Evolutionary conservation across 106 monocot species (phyloP).

Genomic region (Dactylorhiza incarnata): DNA sequence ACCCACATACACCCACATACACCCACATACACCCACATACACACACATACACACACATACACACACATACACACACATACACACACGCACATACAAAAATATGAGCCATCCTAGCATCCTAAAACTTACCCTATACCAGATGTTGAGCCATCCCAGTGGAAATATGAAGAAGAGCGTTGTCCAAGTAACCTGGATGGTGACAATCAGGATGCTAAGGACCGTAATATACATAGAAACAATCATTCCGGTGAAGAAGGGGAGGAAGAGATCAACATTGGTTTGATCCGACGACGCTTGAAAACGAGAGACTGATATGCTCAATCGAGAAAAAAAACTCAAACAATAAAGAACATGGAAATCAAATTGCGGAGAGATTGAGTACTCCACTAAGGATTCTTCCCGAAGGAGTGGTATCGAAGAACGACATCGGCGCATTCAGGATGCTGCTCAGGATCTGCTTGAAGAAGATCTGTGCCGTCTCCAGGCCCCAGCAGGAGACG

Average conservation of each 20-base stretch:
- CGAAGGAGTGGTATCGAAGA: constrained; percentile 56
- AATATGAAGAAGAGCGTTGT: constrained; percentile 45
- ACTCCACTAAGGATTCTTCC: constrained; percentile 59
- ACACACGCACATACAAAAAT: too few relatives aligned
- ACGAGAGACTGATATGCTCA: neutral
- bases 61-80: too few relatives aligned
- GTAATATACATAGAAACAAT: constrained; percentile 45
- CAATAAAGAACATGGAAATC: neutral
- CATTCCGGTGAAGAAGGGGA: constrained; percentile 54
- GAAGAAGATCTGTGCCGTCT: constrained; percentile 45
- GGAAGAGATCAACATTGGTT: constrained; percentile 54
- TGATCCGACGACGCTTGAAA: constrained; percentile 81
- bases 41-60: too few relatives aligned
- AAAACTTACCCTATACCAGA: constrained; percentile 58
- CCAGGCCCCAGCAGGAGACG: constrained; percentile 19
- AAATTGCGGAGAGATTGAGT: neutral
- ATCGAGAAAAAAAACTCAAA: neutral
- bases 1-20: too few relatives aligned
- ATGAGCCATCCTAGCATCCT: too few relatives aligned
- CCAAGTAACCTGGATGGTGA: constrained; percentile 77
- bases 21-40: too few relatives aligned
- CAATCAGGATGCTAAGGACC: constrained; percentile 38
- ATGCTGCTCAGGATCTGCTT: constrained; percentile 36
- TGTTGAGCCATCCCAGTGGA: constrained; percentile 45
- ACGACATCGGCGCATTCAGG: constrained; percentile 48